These are phyloP conservation scores for Diaporthe vexans DNA, from an alignment of 2,329 filamentous ascomycete species.

Conservation along the genomic window DNA sequence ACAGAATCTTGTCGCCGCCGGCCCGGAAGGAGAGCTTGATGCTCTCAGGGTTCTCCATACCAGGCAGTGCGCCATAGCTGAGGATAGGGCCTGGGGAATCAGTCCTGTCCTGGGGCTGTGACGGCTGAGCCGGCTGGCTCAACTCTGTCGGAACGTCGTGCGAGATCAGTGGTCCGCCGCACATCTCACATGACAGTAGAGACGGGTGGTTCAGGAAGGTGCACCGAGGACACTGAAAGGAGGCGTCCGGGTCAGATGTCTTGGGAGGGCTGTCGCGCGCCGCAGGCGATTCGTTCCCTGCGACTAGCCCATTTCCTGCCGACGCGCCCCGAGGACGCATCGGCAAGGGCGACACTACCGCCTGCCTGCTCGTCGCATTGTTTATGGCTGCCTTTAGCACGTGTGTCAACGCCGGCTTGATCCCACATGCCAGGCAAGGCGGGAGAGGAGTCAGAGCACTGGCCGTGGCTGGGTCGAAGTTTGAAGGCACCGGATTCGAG, in stretches of 20 bases:
- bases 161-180: conserved; percentile 80
- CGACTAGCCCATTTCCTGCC: conserved; percentile 38
- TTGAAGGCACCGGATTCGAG: conserved; percentile 91
- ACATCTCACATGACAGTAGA: conserved; percentile 89
- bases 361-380: conserved; percentile 73
- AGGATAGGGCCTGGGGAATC: conserved; percentile 86
- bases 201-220: conserved; percentile 96
- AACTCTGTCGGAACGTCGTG: conserved; percentile 59
- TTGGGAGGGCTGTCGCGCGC: conserved; percentile 38
- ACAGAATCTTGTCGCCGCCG: conserved; percentile 91
- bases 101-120: conserved; percentile 56
- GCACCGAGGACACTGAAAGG: conserved; percentile 84
- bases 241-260: conserved; percentile 53
- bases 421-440: conserved; percentile 92
- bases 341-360: conserved; percentile 49
- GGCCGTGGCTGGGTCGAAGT: conserved; percentile 89
- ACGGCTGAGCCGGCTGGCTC: conserved; percentile 56
- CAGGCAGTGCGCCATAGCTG: conserved; percentile 53
- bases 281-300: conserved; percentile 36
- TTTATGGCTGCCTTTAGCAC: conserved; percentile 89
- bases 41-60: conserved; percentile 74
- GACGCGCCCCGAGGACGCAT: conserved; percentile 46
- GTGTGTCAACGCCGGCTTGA: conserved; percentile 87
- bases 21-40: conserved; percentile 93
- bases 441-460: conserved; percentile 84